Base-by-base conservation (phyloP, 1,284 basidiomycete genomes). In the Sanghuangporus baumii region DNA sequence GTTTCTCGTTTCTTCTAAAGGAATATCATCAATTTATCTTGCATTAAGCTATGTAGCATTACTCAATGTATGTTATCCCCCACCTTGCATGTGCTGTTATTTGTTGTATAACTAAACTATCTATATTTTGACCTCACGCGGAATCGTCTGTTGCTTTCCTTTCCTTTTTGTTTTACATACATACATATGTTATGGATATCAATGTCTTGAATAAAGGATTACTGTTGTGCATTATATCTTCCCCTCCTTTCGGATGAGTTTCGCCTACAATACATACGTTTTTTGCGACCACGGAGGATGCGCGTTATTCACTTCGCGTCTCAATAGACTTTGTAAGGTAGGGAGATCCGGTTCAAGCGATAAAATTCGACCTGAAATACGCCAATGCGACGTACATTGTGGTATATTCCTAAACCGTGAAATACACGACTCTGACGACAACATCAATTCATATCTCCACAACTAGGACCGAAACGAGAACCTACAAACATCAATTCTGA, bases 401-500 rank as follows among this genome's bases (percentile, higher is more conserved):
- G 3, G 2, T 5, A 31, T 4, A 31, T 31, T 31, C 26, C 2
- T 31, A 4, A 31, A 31, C 3, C 3, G 26, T 4, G 26, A 31
- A 31, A 31, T 3, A 31, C 26, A 31, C 26, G 26, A 31, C 26
- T 31, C 26, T 31, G 26, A 5, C 26, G 5, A 31, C 5, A 31
- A 31, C 3, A 4, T 31, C 26, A 31, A 31, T 31, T 26, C 2
- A 31, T 31, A 31, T 4, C 26, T 31, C 26, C 0, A 31, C 26
- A 31, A 31, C 3, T 31, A 31, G 26, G 5, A 31, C 2, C 26
- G 26, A 31, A 31, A 31, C 26, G 26, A 31, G 26, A 31, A 31
- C 43, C 14, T n/a, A 46, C 43, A 46, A n/a, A 34, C 26, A 43
- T 51, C 70, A 41, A 73, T 11, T 11, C 62, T 58, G 37, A 87